Base-by-base conservation (phyloP, 192 early-diverging fungal species). In the Gigaspora rosea region DNA sequence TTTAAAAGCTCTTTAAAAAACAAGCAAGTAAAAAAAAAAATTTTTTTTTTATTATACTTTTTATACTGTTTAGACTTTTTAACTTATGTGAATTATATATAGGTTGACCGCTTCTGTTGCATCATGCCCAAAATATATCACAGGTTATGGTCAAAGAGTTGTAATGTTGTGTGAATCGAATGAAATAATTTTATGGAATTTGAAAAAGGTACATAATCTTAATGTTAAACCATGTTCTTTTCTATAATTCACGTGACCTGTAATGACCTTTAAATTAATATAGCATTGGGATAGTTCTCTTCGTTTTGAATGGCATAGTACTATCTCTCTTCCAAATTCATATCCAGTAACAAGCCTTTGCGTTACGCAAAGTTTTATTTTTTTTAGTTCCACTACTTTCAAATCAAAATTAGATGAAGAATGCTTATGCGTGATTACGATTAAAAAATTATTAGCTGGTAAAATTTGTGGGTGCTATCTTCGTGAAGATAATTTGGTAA, bases 161-260 rank as follows among this genome's bases (percentile, higher is more conserved):
- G 10, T 59, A 59, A 59, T 59, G 57, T 59, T 59, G n/a, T 59
- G 57, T 61, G 59, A 61, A 61, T 61, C 59, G 2, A 61, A 61
- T 61, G 59, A 61, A 61, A 61, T 61, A 20, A 32, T 61, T 61
- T 27, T 61, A 61, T 61, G 59, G 22, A 6, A 27, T 33, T 33
- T 61, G 20, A 27, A 32, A 27, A 61, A 61, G 22, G 59, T 61
- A 22, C 22, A 9, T 61, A 27, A 22, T 58, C 22, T 0, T 27
- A 22, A 61, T 61, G 20, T 61, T 27, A n/a, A 61, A 61, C 10
- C 4, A 61, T 27, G 10, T 61, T 22, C 10, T 32, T 61, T 22
- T 27, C 8, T 61, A 8, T 2, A 20, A 61, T 27, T 61, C 18
- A 8, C 10, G 9, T 32, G 6, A 61, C 8, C n/a, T n/a, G 8